Evolutionary conservation across 2,329 filamentous ascomycete species (phyloP).

Genomic region (Sporothrix schenckii): DNA sequence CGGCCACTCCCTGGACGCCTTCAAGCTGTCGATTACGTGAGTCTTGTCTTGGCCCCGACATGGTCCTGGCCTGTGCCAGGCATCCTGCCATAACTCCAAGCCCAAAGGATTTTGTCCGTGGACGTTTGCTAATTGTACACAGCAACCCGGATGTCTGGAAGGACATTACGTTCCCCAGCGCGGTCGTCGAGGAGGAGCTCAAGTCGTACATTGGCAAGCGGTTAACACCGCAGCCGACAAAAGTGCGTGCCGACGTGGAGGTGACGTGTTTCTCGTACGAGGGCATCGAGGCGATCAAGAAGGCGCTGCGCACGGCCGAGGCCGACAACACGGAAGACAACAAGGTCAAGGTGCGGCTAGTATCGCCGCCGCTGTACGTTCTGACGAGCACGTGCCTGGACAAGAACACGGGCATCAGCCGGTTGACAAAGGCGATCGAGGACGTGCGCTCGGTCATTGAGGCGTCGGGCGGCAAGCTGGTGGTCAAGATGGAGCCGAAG

Average conservation of each 20-base stretch:
- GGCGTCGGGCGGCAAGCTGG: slow-evolving; percentile 73
- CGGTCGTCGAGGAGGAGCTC: slow-evolving; percentile 83
- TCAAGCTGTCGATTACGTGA: slow-evolving; percentile 98
- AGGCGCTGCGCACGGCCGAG: slow-evolving; percentile 86
- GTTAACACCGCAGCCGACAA: slow-evolving; percentile 96
- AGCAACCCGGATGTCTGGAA: slow-evolving; percentile 96
- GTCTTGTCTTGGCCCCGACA: slow-evolving; percentile 45
- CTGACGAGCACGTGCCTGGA: slow-evolving; percentile 94
- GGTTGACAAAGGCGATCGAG: slow-evolving; percentile 85
- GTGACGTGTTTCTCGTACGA: slow-evolving; percentile 95
- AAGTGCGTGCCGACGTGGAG: slow-evolving; percentile 96
- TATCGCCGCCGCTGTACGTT: slow-evolving; percentile 96
- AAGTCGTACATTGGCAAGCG: slow-evolving; percentile 96
- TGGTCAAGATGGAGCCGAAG: slow-evolving; percentile 98
- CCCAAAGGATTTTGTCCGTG: background rate
- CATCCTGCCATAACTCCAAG: too few relatives aligned
- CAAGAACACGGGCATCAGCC: slow-evolving; percentile 81
- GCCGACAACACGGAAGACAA: slow-evolving; percentile 88
- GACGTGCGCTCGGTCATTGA: slow-evolving; percentile 83
- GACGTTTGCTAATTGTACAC: slow-evolving; percentile 13
- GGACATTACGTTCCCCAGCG: slow-evolving; percentile 84
- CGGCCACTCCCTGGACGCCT: slow-evolving; percentile 94
- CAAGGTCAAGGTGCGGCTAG: slow-evolving; percentile 96
- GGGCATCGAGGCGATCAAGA: slow-evolving; percentile 97
- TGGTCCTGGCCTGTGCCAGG: too few relatives aligned